Evolutionary conservation across 2,329 filamentous ascomycete species (phyloP), one percentile per base, ranked within the genome.

Genomic region (Aspergillus japonicus): DNA sequence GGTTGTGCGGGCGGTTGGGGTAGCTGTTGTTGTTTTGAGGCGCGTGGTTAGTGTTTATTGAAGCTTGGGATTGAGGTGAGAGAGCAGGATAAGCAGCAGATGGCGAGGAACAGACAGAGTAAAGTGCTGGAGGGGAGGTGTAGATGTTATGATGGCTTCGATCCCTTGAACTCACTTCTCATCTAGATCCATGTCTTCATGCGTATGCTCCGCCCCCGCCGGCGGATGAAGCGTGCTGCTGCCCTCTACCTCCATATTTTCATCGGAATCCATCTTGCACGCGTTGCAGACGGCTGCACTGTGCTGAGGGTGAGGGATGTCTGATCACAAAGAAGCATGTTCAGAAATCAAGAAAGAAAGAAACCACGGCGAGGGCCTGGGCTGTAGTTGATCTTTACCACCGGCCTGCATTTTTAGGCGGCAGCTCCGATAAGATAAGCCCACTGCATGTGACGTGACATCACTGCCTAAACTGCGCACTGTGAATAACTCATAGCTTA

Each of bases 1-100:
- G 85, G 66, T 98, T 99, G 63, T 81, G 85, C 3, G 95, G 95
- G 3, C 92, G 86, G 69, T 92, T 88, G 2, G 92, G 91, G 71
- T 91, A 96, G 71, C 89, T 92, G 54, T 23, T 51, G 31, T 19
- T 23, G 14, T 5, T n/a, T 4, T 21, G 24, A 12, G 35, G 31
- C 47, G 2, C n/a, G 5, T 10, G 12, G 26, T n/a, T 26, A 21
- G 19, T 54, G 33, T 16, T 8, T n/a, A n/a, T n/a, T 26, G n/a
- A 35, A 29, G 26, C 26, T 7, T 29, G 26, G 26, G 26, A 7
- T 10, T 8, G 26, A 29, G 26, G 26, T 8, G 26, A 29, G 2
- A 3, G 7, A 29, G 26, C 26, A 29, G 26, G 8, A 8, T 29
- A 29, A 29, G 26, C 7, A 29, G 26, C 26, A 8, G 7, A 29